These are phyloP conservation scores for Curvularia sp. DNA, from an alignment of 2,329 filamentous ascomycete species.

Conservation along the genomic window DNA sequence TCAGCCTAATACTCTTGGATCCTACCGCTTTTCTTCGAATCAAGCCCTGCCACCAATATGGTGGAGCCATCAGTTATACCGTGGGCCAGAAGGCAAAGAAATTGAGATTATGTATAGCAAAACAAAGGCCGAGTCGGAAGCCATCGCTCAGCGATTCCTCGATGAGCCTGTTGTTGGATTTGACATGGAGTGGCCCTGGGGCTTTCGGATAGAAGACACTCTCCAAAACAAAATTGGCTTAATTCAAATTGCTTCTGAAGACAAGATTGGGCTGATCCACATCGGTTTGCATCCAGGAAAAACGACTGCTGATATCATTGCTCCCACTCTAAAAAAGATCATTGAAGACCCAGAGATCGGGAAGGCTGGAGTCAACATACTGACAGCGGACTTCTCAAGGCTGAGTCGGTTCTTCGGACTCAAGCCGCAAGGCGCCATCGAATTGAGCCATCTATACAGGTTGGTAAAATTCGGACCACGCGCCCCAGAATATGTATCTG, in stretches of 20 bases:
- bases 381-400: conserved; percentile 66
- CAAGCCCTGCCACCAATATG: conserved; percentile 45
- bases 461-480: conserved; percentile 71
- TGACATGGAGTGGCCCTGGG: conserved; percentile 80
- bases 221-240: conserved; percentile 76
- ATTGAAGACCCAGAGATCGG: conserved; percentile 73
- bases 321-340: conserved; percentile 72
- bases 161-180: conserved; percentile 78
- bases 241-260: conserved; percentile 80
- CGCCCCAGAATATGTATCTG: conserved; percentile 49
- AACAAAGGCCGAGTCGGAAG: conserved; percentile 70
- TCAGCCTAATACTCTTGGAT: conserved; percentile 15
- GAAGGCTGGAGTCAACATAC: conserved; percentile 80
- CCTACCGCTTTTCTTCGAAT: conserved; percentile 14
- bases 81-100: conserved; percentile 59
- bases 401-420: conserved; percentile 71
- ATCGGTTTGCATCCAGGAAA: conserved; percentile 64
- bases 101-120: conserved; percentile 81
- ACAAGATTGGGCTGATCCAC: conserved; percentile 82
- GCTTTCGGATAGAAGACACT: conserved; percentile 56
- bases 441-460: conserved; percentile 82
- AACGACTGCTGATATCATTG: conserved; percentile 64
- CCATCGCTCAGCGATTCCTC: conserved; percentile 69
- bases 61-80: conserved; percentile 75
- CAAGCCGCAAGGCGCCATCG: conserved; percentile 71